A percentile compares a stretch with the other conserved stretches of the same genome.
Evolutionary conservation across 2,329 filamentous ascomycete genomes (phyloP).

Genomic region (Cladophialophora bantiana): DNA sequence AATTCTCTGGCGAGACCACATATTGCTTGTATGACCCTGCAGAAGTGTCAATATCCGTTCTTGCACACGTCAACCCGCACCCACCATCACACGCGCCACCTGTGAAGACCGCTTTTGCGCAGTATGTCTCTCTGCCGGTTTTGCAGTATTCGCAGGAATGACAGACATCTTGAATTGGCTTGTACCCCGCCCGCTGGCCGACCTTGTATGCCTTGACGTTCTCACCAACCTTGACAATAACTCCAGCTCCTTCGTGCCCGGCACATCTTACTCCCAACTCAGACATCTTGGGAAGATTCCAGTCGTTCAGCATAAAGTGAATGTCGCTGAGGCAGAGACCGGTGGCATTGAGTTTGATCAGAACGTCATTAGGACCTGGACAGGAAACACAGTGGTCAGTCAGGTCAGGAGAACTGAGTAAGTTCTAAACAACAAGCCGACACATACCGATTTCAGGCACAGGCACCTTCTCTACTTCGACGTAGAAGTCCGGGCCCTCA

Average conservation of each 20-base stretch:
- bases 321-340: constrained; percentile 66
- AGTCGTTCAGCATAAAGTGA: constrained; percentile 64
- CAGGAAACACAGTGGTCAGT: neutral
- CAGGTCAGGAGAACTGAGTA: neutral
- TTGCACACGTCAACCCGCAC: constrained; percentile 15
- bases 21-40: constrained; percentile 66
- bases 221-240: constrained; percentile 63
- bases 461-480: constrained; percentile 40
- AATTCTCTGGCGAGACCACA: constrained; percentile 61
- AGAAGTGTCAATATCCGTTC: constrained; percentile 8
- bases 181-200: constrained; percentile 62
- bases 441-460: constrained; percentile 39
- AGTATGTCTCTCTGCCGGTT: constrained; percentile 62
- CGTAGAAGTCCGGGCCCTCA: constrained; percentile 40
- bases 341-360: constrained; percentile 65
- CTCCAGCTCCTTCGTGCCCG: constrained; percentile 65
- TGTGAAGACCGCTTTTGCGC: constrained; percentile 54
- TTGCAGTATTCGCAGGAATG: constrained; percentile 60
- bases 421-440: neutral
- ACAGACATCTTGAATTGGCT: constrained; percentile 61
- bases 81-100: constrained; percentile 48
- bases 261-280: constrained; percentile 54
- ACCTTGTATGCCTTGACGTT: constrained; percentile 61
- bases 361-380: constrained; percentile 60
- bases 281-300: constrained; percentile 57